Base-by-base conservation (phyloP, 306 rosid genomes). In the Quercus mongolica region DNA sequence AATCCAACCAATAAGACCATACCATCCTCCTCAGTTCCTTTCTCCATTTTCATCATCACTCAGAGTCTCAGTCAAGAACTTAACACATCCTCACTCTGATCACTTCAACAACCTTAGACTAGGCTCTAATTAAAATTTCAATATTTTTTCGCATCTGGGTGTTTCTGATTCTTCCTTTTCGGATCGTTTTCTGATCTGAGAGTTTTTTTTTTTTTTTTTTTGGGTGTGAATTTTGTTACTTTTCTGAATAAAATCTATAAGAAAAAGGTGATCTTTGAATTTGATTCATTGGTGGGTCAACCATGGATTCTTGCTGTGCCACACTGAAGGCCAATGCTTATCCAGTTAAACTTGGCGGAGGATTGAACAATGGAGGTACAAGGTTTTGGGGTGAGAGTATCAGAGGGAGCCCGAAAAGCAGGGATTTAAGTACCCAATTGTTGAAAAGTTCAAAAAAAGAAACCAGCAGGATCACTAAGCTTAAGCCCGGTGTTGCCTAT, bases 361-460 rank as follows among this genome's bases (percentile, higher is more conserved):
- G 69, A 72, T 71, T 69, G 38, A 79, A 76, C 78, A 85, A 74
- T 78, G 88, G 78, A 72, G 74, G 82, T 41, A 76, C 75, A 49
- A 81, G 64, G 2, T 86, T 94, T 63, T 91, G 81, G 79, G 97
- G 94, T 68, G 92, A 89, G 78, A 73, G 76, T 75, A 30, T 88
- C 10, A 82, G 74, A 56, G 75, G 86, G 35, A 83, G 85, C 56
- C 56, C 65, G n/a, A 89, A 74, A 54, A 13, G 77, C 31, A 79
- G 80, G n/a, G 85, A 76, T 26, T 77, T 80, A 74, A 86, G 80
- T 31, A 64, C 68, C 72, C 84, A 67, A 41, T 67, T 71, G 20
- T 31, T 74, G 75, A 92, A 86, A 74, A 54, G 69, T 59, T 65
- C 87, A 17, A 80, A 55, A 78, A 57, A 79, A 28, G 70, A 30